phyloP scores from a whole-genome alignment of 108 stramenopile species.

The Skeletonema potamos region DNA sequence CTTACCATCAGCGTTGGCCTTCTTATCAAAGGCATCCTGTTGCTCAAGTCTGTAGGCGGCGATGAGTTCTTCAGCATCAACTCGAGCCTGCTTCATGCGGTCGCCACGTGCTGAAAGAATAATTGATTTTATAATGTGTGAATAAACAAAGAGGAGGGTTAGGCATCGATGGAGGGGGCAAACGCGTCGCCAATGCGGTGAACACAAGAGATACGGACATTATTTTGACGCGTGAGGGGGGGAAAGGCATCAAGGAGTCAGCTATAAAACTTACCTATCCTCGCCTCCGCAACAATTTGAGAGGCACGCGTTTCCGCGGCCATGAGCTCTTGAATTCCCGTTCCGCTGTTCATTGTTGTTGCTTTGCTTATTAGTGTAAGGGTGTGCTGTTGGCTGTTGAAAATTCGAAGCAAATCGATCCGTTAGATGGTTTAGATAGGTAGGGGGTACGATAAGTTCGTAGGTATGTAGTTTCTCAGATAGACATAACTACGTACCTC shows the following conservation, averaged over 20 bases:
- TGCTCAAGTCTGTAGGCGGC: constrained; percentile 84
- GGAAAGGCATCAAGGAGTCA: neutral
- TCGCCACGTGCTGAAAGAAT: constrained; percentile 76
- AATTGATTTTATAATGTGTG: neutral
- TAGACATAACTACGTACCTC: too few species aligned
- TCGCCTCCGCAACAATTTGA: constrained; percentile 94
- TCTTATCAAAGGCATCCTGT: constrained; percentile 91
- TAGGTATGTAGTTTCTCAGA: too few species aligned
- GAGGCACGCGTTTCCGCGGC: constrained; percentile 93
- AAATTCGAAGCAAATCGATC: neutral
- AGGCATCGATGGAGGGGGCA: neutral
- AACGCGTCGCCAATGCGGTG: neutral
- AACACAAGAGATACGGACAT: neutral
- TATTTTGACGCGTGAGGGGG: neutral
- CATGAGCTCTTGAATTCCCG: constrained; percentile 94
- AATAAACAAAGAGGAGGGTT: neutral
- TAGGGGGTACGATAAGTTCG: too few species aligned
- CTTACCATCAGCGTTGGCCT: constrained; percentile 54
- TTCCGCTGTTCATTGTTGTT: constrained; percentile 77
- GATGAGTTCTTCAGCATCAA: constrained; percentile 83
- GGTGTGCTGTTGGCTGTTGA: neutral
- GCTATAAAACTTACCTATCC: constrained; percentile 74
- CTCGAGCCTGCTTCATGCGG: constrained; percentile 93
- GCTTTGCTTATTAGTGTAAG: neutral
- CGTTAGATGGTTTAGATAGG: too few species aligned